Evolutionary conservation across 495 filamentous ascomycete genomes (phyloP), one percentile per base, ranked within the genome.

Genomic region (Podospora conica): DNA sequence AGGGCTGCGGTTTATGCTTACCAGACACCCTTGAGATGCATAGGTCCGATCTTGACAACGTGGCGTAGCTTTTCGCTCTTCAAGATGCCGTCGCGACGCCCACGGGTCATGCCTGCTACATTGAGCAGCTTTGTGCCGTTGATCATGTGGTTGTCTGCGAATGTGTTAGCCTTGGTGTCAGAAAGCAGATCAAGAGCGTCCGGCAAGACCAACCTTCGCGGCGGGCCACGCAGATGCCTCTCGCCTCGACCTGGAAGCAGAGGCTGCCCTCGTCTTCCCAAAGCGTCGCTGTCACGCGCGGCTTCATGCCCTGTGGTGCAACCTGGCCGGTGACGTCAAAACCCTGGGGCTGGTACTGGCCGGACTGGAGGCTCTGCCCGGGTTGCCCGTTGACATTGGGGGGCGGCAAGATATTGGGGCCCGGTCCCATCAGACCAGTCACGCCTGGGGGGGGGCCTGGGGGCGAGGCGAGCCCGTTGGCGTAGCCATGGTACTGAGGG

Each of bases 11-110:
- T n/a, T 0, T 3, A 48, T 9, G 77, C 93, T 77, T 85, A 98
- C 95, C 95, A 98, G 64, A 98, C 95, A 71, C 95, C 95, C 78
- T 98, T 98, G 25, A 98, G 80, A 74, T 98, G 95, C 95, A 98
- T 98, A 4, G 95, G 95, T 0, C 95, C 95, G 71, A 98, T 98
- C 78, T 98, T 98, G 61, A 98, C 95, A 15, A 98, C 95, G 79
- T 97, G 93, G 25, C 95, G 86, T 33, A 92, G 85, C 77, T 98
- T 98, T 75, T 98, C 95, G 77, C 95, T 97, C 81, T 98, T 98
- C 56, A 98, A 79, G 66, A 98, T 98, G 55, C 95, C 95, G 75
- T 98, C 95, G 72, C 95, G 87, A 60, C 95, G 90, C 53, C 95
- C 95, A 70, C 95, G 86, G 27, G 95, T 98, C 95, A 98, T 98